Evolutionary conservation across 768 basidiomycete species (phyloP), one percentile per base, ranked within the genome.

Genomic region (Tulasnella sp.): DNA sequence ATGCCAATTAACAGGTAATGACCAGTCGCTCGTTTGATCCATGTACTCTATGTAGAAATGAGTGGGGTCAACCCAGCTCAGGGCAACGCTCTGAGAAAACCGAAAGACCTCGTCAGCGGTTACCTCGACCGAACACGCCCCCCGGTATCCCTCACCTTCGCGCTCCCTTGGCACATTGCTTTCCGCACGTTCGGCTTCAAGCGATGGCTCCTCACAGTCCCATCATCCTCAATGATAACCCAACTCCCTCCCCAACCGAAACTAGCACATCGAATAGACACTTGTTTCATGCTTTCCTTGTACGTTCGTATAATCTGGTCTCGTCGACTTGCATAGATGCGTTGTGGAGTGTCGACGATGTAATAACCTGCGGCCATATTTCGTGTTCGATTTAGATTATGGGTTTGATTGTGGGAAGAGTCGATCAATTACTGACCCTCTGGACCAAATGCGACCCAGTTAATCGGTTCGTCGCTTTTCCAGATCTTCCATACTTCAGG

Each of bases 221-320:
- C 71, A 31, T 45, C 71, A 45, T 72, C 71, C 29, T 72, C 71
- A 12, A 72, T 34, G 40, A 72, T 52, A n/a, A 72, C 71, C 71
- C 71, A 72, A 22, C 25, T 22, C 1, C 71, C 71, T 12, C 71
- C 71, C 1, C 17, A 52, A 7, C 71, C 71, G 49, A 72, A 72
- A 12, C 29, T 31, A 1, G 71, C 71, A 34, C 38, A 72, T 11
- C 71, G 71, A 31, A 72, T 34, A 6, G 71, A n/a, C 15, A 42
- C 17, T 39, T 36, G 31, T 15, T 71, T 36, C 38, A 3, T 29
- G 38, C 9, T n/a, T 15, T n/a, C 34, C n/a, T n/a, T 31, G 40
- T 72, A 39, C 71, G 36, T 34, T 1, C 42, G 71, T 22, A 72
- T 39, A 31, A 72, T 8, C 40, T 40, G 25, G 0, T 40, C 40